A percentile compares a stretch with the other conserved stretches of the same genome.
phyloP scores from a whole-genome alignment of 371 early-diverging fungal species.

The Lichtheimia ramosa region DNA sequence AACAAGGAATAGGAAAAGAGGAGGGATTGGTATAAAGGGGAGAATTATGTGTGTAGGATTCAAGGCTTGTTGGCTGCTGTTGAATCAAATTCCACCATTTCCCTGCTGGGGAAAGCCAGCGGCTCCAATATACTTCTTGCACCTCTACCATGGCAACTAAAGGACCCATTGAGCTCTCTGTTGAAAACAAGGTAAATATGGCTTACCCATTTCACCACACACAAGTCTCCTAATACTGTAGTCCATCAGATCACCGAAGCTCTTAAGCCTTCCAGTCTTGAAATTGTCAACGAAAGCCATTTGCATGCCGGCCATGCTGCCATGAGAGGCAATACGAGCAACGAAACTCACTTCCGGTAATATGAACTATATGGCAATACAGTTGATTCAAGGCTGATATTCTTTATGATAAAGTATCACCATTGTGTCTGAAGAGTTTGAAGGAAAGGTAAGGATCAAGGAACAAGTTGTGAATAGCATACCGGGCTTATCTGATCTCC shows the following conservation, averaged over 20 bases:
- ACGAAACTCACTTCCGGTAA: slow-evolving; percentile 77
- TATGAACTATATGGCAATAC: background rate
- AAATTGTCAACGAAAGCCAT: slow-evolving; percentile 73
- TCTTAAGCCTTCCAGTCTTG: slow-evolving; percentile 53
- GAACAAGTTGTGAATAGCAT: no score
- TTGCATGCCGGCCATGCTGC: slow-evolving; percentile 74
- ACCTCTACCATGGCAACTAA: slow-evolving; percentile 22
- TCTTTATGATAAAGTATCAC: slow-evolving; percentile 43
- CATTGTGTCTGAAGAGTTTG: slow-evolving; percentile 65
- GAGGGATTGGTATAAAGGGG: no score
- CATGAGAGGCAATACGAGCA: slow-evolving; percentile 69
- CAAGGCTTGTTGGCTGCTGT: no score
- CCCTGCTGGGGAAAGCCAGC: no score
- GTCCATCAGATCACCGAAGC: slow-evolving; percentile 47
- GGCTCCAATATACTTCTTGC: no score
- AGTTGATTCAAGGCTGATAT: background rate
- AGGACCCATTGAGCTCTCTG: slow-evolving; percentile 42
- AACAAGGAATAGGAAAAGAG: no score
- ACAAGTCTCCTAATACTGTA: background rate
- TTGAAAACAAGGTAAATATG: slow-evolving; percentile 35
- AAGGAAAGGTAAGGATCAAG: slow-evolving; percentile 52
- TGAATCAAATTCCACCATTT: no score
- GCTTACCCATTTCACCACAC: background rate
- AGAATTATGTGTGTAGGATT: no score
- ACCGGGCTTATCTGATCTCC: no score